A percentile compares a stretch with the other conserved stretches of the same genome.
Conservation (phyloP, 2,329 filamentous ascomycete genomes). For the Calonectria leucothoes region DNA sequence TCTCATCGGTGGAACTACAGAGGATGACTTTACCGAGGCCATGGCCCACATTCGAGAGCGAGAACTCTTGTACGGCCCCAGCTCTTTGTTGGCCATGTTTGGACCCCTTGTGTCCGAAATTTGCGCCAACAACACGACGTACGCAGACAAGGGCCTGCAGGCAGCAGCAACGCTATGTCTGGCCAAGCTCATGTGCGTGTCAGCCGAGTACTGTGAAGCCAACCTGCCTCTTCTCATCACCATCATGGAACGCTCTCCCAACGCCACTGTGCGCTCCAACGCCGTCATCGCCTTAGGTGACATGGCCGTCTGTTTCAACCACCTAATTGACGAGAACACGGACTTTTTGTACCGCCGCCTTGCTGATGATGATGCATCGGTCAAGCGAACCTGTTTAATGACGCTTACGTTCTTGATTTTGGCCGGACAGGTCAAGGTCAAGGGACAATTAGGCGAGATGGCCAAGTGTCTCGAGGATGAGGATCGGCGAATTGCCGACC, state of each 20-base stretch:
- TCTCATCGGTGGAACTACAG: slow-evolving; percentile 94
- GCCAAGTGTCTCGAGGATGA: slow-evolving; percentile 97
- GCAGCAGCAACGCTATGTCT: slow-evolving; percentile 93
- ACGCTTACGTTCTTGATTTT: slow-evolving; percentile 97
- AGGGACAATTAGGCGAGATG: slow-evolving; percentile 98
- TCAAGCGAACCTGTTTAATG: slow-evolving; percentile 98
- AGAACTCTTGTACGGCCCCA: slow-evolving; percentile 83
- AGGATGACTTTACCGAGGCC: slow-evolving; percentile 90
- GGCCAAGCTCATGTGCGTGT: slow-evolving; percentile 99
- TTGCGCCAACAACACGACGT: slow-evolving; percentile 93
- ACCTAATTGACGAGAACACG: slow-evolving; percentile 98
- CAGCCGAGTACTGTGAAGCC: slow-evolving; percentile 93
- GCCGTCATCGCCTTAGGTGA: slow-evolving; percentile 97
- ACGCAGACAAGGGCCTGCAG: slow-evolving; percentile 90
- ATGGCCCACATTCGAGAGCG: slow-evolving; percentile 87
- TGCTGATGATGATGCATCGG: slow-evolving; percentile 87
- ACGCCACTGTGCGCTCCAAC: slow-evolving; percentile 94
- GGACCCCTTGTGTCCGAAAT: slow-evolving; percentile 93
- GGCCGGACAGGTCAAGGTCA: slow-evolving; percentile 98
- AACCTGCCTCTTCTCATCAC: slow-evolving; percentile 95
- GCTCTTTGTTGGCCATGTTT: slow-evolving; percentile 88
- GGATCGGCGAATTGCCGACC: slow-evolving; percentile 93
- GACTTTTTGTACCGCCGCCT: slow-evolving; percentile 96
- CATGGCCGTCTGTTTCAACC: slow-evolving; percentile 99
- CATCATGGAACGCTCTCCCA: slow-evolving; percentile 93